A percentile compares a stretch with the other conserved stretches of the same genome.
phyloP scores from a whole-genome alignment of 306 rosid species.

The Hippophae tibetana region DNA sequence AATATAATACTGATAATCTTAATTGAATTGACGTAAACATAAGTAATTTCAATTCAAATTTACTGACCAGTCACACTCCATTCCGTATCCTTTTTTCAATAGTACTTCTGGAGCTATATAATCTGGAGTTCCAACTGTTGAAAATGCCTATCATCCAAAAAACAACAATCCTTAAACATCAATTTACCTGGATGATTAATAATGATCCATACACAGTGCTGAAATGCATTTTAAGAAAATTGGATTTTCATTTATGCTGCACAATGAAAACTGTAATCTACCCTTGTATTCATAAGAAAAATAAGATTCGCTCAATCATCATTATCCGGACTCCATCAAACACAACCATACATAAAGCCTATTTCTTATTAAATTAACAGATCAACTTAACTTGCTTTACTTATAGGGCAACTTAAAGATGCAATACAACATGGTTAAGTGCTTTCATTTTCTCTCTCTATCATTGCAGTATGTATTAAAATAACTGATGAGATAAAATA shows the following conservation, averaged over 20 bases:
- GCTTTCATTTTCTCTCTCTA: background rate
- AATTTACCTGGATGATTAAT: too few species aligned
- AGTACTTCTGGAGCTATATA: slow-evolving; percentile 89
- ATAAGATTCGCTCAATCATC: too few species aligned
- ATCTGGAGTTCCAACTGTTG: slow-evolving; percentile 93
- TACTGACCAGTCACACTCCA: slow-evolving; percentile 86
- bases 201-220: too few species aligned
- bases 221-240: too few species aligned
- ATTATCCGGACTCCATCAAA: too few species aligned
- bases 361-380: too few species aligned
- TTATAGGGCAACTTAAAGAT: background rate
- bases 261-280: background rate
- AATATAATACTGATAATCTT: too few species aligned
- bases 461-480: too few species aligned
- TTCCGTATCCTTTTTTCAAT: slow-evolving; percentile 76
- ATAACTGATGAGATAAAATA: too few species aligned
- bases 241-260: background rate
- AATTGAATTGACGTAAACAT: slow-evolving; percentile 7
- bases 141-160: slow-evolving; percentile 54
- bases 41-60: slow-evolving; percentile 1
- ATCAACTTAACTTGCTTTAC: too few species aligned
- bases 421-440: background rate
- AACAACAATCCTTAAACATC: background rate
- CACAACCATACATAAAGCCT: background rate
- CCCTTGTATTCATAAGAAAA: too few species aligned